These are phyloP conservation scores for Dichotomopilus funicola DNA, from an alignment of 2,329 filamentous ascomycete species.

Conservation along the genomic window DNA sequence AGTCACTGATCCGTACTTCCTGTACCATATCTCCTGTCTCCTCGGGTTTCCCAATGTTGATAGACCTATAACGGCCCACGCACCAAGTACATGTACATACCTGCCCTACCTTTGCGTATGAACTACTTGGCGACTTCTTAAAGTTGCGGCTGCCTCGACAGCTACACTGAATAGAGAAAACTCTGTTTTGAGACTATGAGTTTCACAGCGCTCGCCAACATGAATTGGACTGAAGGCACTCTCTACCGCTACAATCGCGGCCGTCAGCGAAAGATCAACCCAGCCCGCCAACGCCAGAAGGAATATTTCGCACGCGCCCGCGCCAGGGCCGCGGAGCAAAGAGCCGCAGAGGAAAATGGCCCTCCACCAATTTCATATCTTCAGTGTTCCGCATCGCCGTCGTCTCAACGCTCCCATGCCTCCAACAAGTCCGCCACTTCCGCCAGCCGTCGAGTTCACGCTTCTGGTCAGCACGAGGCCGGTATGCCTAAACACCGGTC, in stretches of 20 bases:
- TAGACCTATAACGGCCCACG: too few species aligned
- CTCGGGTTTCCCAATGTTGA: too few species aligned
- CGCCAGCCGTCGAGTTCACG: constrained; percentile 4
- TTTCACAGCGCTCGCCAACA: constrained; percentile 20
- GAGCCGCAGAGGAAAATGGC: constrained; percentile 24
- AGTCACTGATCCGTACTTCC: too few species aligned
- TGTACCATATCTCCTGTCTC: too few species aligned
- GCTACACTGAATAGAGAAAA: too few species aligned
- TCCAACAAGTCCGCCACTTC: constrained; percentile 16
- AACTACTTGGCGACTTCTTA: too few species aligned
- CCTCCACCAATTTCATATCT: constrained; percentile 30
- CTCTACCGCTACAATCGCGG: constrained; percentile 37
- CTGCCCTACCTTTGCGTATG: too few species aligned
- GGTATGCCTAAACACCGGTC: constrained; percentile 3
- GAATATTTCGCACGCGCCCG: constrained; percentile 42
- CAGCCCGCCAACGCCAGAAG: constrained; percentile 35
- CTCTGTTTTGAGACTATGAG: too few species aligned
- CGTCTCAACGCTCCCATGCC: constrained; percentile 4
- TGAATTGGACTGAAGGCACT: constrained; percentile 47
- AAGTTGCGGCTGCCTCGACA: too few species aligned
- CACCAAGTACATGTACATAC: too few species aligned
- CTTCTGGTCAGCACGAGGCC: not conserved
- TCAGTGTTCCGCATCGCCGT: not conserved
- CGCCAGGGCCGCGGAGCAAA: constrained; percentile 26
- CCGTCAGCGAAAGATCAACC: constrained; percentile 29